Base-by-base conservation (phyloP, 1,139 yeast genomes). In the Petasospora fabianii region DNA sequence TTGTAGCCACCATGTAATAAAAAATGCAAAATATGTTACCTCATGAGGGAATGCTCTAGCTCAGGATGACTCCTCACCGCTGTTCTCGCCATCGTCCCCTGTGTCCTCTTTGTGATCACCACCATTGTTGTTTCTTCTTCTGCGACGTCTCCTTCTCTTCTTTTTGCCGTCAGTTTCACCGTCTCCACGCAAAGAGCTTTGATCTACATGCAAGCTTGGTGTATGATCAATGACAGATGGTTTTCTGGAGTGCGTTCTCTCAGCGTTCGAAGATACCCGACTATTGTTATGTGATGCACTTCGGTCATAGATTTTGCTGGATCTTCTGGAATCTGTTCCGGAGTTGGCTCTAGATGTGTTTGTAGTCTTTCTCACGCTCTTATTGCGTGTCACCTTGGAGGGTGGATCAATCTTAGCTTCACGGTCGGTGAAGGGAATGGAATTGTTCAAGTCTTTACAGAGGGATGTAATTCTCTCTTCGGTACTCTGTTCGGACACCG, bases 391-490 rank as follows among this genome's bases (percentile, higher is more conserved):
- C 32, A 30, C 35, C 38, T 44, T 27, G 8, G 29, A 26, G 12
- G 35, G 42, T n/a, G 44, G 26, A 3, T 42, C 47, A 16, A 43
- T 27, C 21, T 41, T 34, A 2, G 43, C 32, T 2, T 35, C 31
- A 27, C 56, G 38, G 34, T 52, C 55, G 13, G 47, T 42, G 9
- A 27, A n/a, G 29, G 56, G 56, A 5, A 52, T 52, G 6, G 46
- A 30, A n/a, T 44, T 37, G 33, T 53, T 53, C 17, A 53, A 36
- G 8, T 52, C 55, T 27, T 47, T 50, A 12, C 49, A 46, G 6
- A 52, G 20, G 5, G 50, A 46, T 0, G 38, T 11, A 17, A 52
- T 46, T 39, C 56, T 42, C 9, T 47, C 39, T 29, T 52, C 56
- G 12, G 46, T 32, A 24, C 28, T 9, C 6, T 26, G 14, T 6